Evolutionary conservation across 2,329 filamentous ascomycete species (phyloP).

Genomic region (Ascochyta lentis): DNA sequence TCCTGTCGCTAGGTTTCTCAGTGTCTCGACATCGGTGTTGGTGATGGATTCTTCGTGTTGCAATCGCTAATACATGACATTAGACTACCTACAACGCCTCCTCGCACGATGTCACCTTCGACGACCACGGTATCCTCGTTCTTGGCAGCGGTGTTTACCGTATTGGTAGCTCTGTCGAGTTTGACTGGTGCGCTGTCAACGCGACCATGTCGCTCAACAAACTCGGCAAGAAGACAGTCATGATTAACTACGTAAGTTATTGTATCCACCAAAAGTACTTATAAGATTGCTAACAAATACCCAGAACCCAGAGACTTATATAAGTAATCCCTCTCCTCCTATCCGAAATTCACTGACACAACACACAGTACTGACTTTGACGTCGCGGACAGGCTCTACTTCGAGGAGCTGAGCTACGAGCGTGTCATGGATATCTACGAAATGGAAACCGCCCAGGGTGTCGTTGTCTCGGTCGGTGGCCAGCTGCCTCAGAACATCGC

Average conservation of each 20-base stretch:
- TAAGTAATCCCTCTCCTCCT: background rate
- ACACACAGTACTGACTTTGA: conserved; percentile 80
- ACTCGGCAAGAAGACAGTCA: conserved; percentile 95
- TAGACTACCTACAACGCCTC: conserved; percentile 98
- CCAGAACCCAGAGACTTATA: conserved; percentile 77
- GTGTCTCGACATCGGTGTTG: no score
- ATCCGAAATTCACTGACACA: background rate
- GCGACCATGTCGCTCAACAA: conserved; percentile 81
- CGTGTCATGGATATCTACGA: conserved; percentile 99
- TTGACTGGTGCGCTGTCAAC: conserved; percentile 97
- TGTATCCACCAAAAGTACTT: background rate
- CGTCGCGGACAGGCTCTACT: conserved; percentile 88
- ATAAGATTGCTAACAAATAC: background rate
- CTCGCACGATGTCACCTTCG: conserved; percentile 90
- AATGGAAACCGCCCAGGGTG: conserved; percentile 81
- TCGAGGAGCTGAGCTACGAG: conserved; percentile 96
- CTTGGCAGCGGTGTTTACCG: conserved; percentile 96
- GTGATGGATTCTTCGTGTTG: background rate
- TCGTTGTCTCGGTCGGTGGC: conserved; percentile 94
- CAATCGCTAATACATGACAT: conserved; percentile 51
- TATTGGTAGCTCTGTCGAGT: conserved; percentile 97
- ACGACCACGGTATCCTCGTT: conserved; percentile 88
- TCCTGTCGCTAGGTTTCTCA: no score
- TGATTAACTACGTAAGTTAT: conserved; percentile 77
- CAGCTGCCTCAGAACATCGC: conserved; percentile 98